A percentile compares a stretch with the other conserved stretches of the same genome.
Conservation (phyloP, 2,329 filamentous ascomycete genomes). For the Drechmeria coniospora region DNA sequence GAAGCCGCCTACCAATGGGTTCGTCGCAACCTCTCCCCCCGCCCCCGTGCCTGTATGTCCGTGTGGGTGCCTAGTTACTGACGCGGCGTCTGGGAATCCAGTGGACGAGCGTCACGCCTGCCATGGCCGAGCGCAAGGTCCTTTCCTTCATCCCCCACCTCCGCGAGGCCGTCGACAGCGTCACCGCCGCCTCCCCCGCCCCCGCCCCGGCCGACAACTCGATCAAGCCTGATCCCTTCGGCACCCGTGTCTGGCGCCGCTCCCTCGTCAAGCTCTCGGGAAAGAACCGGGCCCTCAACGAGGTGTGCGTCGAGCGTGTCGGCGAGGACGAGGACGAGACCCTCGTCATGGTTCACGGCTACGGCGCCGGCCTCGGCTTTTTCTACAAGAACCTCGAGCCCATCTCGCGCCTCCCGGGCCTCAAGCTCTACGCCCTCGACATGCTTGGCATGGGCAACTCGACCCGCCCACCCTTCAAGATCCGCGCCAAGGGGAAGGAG, state of each 20-base stretch:
- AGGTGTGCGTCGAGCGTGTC: conserved; percentile 76
- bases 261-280: conserved; percentile 73
- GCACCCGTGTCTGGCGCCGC: conserved; percentile 72
- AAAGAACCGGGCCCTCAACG: conserved; percentile 77
- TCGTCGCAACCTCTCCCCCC: conserved; percentile 16
- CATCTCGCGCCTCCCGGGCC: conserved; percentile 60
- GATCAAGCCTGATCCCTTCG: conserved; percentile 56
- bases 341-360: conserved; percentile 90
- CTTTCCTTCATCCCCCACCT: conserved; percentile 76
- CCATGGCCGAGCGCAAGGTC: conserved; percentile 74
- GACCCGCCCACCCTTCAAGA: conserved; percentile 66
- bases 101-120: conserved; percentile 78
- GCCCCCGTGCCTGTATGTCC: too few relatives aligned
- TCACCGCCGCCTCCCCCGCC: conserved; percentile 24
- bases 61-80: not conserved
- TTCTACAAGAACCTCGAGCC: conserved; percentile 98
- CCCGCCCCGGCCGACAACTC: conserved; percentile 17
- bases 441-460: conserved; percentile 91
- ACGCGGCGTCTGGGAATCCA: conserved; percentile 15
- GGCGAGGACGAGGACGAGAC: conserved; percentile 71
- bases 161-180: conserved; percentile 55
- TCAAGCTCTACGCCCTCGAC: conserved; percentile 88
- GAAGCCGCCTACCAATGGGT: conserved; percentile 89
- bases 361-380: conserved; percentile 89
- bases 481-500: conserved; percentile 66